A percentile compares a stretch with the other conserved stretches of the same genome.
Conservation (phyloP, 2,329 filamentous ascomycete genomes). For the Blumeria graminis region DNA sequence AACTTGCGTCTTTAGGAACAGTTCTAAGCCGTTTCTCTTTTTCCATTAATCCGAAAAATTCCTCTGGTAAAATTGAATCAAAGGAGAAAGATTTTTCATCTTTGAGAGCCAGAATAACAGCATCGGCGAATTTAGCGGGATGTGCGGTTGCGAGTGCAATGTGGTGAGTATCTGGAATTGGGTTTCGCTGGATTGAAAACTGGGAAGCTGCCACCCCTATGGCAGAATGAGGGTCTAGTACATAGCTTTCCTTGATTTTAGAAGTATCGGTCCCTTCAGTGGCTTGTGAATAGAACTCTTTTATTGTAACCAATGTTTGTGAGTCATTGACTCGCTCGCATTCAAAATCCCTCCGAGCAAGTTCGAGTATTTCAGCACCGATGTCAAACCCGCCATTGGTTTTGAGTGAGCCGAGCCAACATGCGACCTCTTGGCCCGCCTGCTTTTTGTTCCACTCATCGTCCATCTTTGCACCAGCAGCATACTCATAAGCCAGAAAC, state of each 20-base stretch:
- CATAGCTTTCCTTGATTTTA: conserved; percentile 32
- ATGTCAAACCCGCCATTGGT: conserved; percentile 62
- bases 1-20: conserved; percentile 38
- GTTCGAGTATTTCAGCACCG: conserved; percentile 43
- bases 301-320: conserved; percentile 45
- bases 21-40: conserved; percentile 50
- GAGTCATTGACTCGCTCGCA: conserved; percentile 47
- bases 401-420: conserved; percentile 66
- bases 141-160: conserved; percentile 84
- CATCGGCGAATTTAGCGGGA: conserved; percentile 78
- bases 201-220: conserved; percentile 60
- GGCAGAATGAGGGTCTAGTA: conserved; percentile 81
- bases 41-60: conserved; percentile 59
- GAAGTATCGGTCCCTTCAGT: conserved; percentile 12
- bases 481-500: conserved; percentile 65
- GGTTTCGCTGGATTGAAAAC: conserved; percentile 35
- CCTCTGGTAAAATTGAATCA: conserved; percentile 49
- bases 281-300: conserved; percentile 23
- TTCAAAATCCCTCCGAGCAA: conserved; percentile 51
- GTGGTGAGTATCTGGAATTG: conserved; percentile 27
- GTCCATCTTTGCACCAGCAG: conserved; percentile 32
- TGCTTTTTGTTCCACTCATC: conserved; percentile 41
- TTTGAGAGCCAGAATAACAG: conserved; percentile 58
- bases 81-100: conserved; percentile 54
- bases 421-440: conserved; percentile 49